Percentiles rank a stretch among this genome's conserved stretches.
Evolutionary conservation across 2,329 filamentous ascomycete species (phyloP).

Genomic region (Talaromyces sp.): DNA sequence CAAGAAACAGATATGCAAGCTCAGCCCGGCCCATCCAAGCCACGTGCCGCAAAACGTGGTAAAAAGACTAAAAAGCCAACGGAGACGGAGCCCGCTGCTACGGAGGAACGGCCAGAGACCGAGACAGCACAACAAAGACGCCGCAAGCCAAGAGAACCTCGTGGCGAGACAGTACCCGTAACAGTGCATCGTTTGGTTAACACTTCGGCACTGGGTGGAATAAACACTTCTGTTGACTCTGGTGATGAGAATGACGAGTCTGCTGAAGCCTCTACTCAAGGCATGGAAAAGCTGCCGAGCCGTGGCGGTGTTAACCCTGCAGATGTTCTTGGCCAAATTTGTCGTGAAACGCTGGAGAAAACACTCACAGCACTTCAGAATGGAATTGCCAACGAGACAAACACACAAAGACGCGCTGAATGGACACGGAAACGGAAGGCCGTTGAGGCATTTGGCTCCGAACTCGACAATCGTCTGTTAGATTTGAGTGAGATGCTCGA

Average conservation of each 20-base stretch:
- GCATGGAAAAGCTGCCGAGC: conserved; percentile 42
- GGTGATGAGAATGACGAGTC: conserved; percentile 31
- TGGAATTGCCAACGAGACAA: conserved; percentile 43
- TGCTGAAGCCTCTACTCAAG: conserved; percentile 33
- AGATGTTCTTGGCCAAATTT: conserved; percentile 55
- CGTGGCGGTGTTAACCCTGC: conserved; percentile 53
- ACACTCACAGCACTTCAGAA: conserved; percentile 47
- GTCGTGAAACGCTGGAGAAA: conserved; percentile 54
- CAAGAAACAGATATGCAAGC: conserved; percentile 10
- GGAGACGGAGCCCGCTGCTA: conserved; percentile 7
- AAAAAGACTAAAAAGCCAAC: conserved; percentile 10
- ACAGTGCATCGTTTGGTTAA: conserved; percentile 46
- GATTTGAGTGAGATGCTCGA: conserved; percentile 57
- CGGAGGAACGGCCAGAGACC: conserved; percentile 14
- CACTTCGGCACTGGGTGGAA: conserved; percentile 33
- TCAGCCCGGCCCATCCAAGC: conserved; percentile 4
- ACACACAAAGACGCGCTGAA: conserved; percentile 42
- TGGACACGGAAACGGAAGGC: conserved; percentile 51
- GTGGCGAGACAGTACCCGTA: conserved; percentile 43
- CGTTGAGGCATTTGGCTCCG: conserved; percentile 51
- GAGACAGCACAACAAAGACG: conserved; percentile 13
- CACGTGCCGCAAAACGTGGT: conserved; percentile 3
- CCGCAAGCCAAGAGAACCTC: conserved; percentile 31
- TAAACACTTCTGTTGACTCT: conserved; percentile 21
- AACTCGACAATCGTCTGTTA: conserved; percentile 53